Base-by-base conservation (phyloP, 306 rosid genomes). In the Phaseolus lunatus region DNA sequence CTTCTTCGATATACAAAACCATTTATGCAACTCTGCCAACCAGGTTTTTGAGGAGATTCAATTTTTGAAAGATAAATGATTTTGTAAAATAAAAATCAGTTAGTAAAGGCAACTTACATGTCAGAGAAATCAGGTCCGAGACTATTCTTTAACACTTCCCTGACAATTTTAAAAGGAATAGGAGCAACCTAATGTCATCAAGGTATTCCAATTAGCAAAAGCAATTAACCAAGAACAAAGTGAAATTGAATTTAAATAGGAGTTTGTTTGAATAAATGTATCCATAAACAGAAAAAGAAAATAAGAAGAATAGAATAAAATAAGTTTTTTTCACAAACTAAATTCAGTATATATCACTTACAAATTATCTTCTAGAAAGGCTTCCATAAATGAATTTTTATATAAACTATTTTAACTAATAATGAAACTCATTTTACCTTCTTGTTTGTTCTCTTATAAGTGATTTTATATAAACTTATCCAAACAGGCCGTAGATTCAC, bases 141-240 rank as follows among this genome's bases (percentile, higher is more conserved):
- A 85, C 86, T 92, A 67, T 48, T 83, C 76, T 76, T 78, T 57
- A 94, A 76, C 39, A 87, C 90, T 66, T 84, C 78, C 81, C 87
- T 70, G 52, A 94, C 84, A 61, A 79, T 89, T 83, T 81, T 71
- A 70, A 90, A 92, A 72, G 82, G 87, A 84, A 87, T 85, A 78
- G 98, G 93, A 83, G 85, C 87, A 67, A 93, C 97, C 98, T 94
- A 86, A 24, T 39, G 59, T 72, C 83, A 79, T 79, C 50, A 81
- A 79, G 64, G 64, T 47, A 66, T 37, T 59, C 85, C 22, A 79
- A 33, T 72, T 43, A 79, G 76, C 83, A 83, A 39, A 31, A 70
- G 50, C 59, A 78, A 69, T 33, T 53, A 52, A 66, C 69, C 23
- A 77, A 62, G 79, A 84, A 7, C 0, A n/a, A 31, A 58, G 44